Percentiles rank a stretch among this genome's conserved stretches.
Conservation (phyloP, 768 basidiomycete genomes). For the Lactarius vividus region DNA sequence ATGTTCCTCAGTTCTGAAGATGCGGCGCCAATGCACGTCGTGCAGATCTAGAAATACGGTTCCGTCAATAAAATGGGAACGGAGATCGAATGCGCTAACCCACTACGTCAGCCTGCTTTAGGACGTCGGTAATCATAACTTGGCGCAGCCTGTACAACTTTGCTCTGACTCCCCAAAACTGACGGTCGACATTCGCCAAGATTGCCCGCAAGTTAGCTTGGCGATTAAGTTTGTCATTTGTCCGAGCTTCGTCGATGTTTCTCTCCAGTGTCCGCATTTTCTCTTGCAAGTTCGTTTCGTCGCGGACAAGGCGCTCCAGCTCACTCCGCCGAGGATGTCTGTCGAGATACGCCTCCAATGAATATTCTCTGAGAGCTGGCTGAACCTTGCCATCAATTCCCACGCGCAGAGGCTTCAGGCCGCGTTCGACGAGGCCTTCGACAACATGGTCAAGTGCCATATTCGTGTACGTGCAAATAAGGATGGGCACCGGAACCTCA, state of each 20-base stretch:
- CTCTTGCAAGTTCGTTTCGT: constrained; percentile 36
- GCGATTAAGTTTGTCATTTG: constrained; percentile 19
- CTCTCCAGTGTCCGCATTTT: constrained; percentile 28
- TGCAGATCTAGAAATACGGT: constrained; percentile 60
- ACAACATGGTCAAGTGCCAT: constrained; percentile 91
- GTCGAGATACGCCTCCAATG: constrained; percentile 62
- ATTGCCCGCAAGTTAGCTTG: constrained; percentile 35
- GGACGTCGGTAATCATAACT: constrained; percentile 60
- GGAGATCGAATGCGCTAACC: constrained; percentile 33
- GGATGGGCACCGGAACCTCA: constrained; percentile 74
- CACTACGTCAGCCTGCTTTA: constrained; percentile 72
- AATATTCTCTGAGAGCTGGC: constrained; percentile 51
- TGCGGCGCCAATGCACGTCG: constrained; percentile 82
- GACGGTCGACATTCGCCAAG: constrained; percentile 33
- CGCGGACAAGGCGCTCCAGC: constrained; percentile 42
- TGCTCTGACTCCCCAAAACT: constrained; percentile 36
- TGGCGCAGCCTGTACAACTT: constrained; percentile 56
- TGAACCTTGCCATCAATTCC: constrained; percentile 63
- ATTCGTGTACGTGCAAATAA: constrained; percentile 95
- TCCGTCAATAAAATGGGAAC: constrained; percentile 9
- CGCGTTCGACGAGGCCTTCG: constrained; percentile 59
- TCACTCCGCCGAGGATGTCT: constrained; percentile 53
- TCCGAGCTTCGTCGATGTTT: background rate
- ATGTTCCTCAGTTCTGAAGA: constrained; percentile 59
- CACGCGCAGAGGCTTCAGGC: constrained; percentile 73